Percentiles rank a stretch among this genome's conserved stretches.
Evolutionary conservation across 2,329 filamentous ascomycete genomes (phyloP).

Genomic region (Fusarium penzigii): DNA sequence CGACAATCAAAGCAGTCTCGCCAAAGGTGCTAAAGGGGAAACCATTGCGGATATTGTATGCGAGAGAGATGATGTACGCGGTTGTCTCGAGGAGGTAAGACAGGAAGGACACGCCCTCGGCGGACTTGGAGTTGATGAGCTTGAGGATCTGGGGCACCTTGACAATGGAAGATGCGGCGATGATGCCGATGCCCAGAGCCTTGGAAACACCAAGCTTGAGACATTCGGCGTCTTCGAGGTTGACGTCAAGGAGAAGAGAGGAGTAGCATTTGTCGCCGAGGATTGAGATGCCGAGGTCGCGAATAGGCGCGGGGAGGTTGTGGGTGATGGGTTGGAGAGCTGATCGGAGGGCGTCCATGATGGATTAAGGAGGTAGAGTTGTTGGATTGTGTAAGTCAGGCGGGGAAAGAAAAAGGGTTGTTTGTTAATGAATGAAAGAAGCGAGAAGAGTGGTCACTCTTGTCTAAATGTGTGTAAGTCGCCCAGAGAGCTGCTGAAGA

Average conservation of each 20-base stretch:
- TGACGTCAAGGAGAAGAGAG: constrained; percentile 80
- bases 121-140: constrained; percentile 76
- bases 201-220: constrained; percentile 90
- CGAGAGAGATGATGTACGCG: constrained; percentile 83
- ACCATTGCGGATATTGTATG: constrained; percentile 87
- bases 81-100: constrained; percentile 91
- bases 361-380: constrained; percentile 9
- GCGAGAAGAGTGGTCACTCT: neutral
- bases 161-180: constrained; percentile 85
- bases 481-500: too few species aligned
- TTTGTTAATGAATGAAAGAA: neutral
- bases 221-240: constrained; percentile 75
- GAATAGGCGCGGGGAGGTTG: constrained; percentile 72
- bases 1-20: constrained; percentile 88
- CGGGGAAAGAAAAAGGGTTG: neutral
- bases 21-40: constrained; percentile 98
- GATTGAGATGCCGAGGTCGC: constrained; percentile 74
- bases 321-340: constrained; percentile 69
- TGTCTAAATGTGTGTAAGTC: too few species aligned
- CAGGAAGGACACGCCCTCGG: constrained; percentile 83
- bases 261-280: constrained; percentile 85
- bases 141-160: constrained; percentile 98
- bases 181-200: constrained; percentile 89
- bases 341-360: constrained; percentile 63
- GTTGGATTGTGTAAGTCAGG: neutral